A percentile compares a stretch with the other conserved stretches of the same genome.
These are phyloP conservation scores for Orbilia javanica DNA, from an alignment of 2,329 filamentous ascomycete genomes.

Conservation along the genomic window DNA sequence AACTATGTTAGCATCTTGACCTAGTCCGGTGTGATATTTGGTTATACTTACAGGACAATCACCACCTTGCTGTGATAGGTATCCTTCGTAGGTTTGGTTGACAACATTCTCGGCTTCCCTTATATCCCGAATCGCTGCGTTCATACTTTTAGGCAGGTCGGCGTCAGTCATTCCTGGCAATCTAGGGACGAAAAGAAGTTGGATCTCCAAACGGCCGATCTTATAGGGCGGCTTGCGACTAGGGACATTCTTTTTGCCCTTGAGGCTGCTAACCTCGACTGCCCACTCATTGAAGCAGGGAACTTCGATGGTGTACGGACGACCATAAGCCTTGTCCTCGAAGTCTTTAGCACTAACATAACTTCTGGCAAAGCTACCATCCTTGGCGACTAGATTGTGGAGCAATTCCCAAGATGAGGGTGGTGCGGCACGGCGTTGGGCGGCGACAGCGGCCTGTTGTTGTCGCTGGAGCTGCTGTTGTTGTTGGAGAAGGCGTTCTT, in stretches of 20 bases:
- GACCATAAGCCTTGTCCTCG: constrained; percentile 86
- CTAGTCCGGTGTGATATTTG: no score
- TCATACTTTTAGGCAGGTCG: constrained; percentile 99
- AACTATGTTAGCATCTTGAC: constrained; percentile 65
- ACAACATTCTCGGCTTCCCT: constrained; percentile 87
- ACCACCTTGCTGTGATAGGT: constrained; percentile 94
- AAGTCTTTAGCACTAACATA: constrained; percentile 96
- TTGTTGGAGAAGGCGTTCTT: constrained; percentile 88
- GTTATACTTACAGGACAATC: constrained; percentile 90
- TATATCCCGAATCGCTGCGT: constrained; percentile 91
- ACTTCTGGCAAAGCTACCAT: constrained; percentile 92
- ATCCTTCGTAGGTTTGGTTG: constrained; percentile 84
- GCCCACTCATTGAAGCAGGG: constrained; percentile 99
- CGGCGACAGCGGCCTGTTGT: constrained; percentile 70
- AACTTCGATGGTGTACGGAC: constrained; percentile 87
- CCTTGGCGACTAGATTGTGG: constrained; percentile 85
- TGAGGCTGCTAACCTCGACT: constrained; percentile 88
- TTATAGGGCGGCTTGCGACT: constrained; percentile 93
- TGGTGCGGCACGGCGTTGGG: constrained; percentile 73
- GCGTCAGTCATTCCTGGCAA: constrained; percentile 86
- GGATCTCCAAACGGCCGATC: constrained; percentile 91
- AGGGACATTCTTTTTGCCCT: constrained; percentile 86
- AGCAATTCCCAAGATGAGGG: constrained; percentile 87
- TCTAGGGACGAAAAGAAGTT: constrained; percentile 93
- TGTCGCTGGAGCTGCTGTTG: constrained; percentile 75